Conservation (phyloP, 1,284 basidiomycete species). For the Leccinum huronense region DNA sequence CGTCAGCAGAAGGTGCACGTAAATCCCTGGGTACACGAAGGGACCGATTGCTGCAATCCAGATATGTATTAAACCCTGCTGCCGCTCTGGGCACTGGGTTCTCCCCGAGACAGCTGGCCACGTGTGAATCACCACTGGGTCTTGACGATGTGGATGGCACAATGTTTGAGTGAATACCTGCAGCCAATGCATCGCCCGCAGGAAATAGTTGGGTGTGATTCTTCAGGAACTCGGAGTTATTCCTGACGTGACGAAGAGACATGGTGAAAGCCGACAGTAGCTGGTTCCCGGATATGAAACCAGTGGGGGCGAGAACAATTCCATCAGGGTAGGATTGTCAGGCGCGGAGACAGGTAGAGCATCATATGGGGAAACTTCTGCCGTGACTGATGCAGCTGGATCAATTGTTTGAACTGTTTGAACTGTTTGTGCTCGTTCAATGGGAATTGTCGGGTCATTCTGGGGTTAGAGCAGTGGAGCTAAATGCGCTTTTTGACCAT, state of each 20-base stretch:
- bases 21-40: not conserved
- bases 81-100: slow-evolving; percentile 7
- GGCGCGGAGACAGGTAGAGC: slow-evolving; percentile 3
- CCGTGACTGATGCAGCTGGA: slow-evolving; percentile 8
- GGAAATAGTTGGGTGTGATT: not conserved
- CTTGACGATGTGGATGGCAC: slow-evolving; percentile 4
- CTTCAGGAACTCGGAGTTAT: not conserved
- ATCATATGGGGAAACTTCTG: not conserved
- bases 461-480: slow-evolving; percentile 15
- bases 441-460: not conserved
- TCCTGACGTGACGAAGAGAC: slow-evolving; percentile 13
- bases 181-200: not conserved
- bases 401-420: slow-evolving; percentile 1
- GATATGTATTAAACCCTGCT: slow-evolving; percentile 14
- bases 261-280: slow-evolving; percentile 12
- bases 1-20: slow-evolving; percentile 2
- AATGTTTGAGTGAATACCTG: not conserved
- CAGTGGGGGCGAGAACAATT: not conserved
- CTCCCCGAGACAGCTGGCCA: not conserved
- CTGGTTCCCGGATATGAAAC: slow-evolving; percentile 3
- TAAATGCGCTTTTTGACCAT: slow-evolving; percentile 9
- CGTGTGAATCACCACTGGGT: slow-evolving; percentile 4
- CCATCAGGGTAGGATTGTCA: slow-evolving; percentile 5
- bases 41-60: slow-evolving; percentile 14
- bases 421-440: not conserved